Percentiles rank a stretch among this genome's conserved stretches.
These are phyloP conservation scores for Aphanomyces cochlioides DNA, from an alignment of 352 stramenopile genomes.

Conservation along the genomic window DNA sequence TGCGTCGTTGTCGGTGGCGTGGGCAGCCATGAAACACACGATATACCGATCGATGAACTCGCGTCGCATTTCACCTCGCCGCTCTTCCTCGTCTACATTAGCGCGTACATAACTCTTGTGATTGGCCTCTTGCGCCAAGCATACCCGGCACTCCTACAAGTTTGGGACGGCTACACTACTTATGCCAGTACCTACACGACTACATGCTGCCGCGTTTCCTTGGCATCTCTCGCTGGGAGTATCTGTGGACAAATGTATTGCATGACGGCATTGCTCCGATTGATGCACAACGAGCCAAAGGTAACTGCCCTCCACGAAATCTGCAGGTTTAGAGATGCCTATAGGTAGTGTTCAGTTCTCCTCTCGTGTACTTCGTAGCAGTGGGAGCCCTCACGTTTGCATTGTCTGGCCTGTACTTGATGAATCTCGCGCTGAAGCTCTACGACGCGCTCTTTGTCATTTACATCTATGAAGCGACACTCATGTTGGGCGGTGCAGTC, in stretches of 20 bases:
- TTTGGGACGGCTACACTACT: conserved; percentile 36
- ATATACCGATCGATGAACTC: conserved; percentile 60
- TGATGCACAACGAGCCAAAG: conserved; percentile 51
- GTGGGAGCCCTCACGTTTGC: conserved; percentile 55
- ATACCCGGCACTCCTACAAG: conserved; percentile 42
- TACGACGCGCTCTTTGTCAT: conserved; percentile 80
- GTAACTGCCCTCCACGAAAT: conserved; percentile 44
- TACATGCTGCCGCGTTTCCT: conserved; percentile 39
- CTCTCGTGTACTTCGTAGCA: conserved; percentile 70
- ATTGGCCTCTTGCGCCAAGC: conserved; percentile 55
- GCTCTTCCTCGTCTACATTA: conserved; percentile 62
- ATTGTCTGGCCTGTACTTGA: conserved; percentile 60
- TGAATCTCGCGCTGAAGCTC: conserved; percentile 75
- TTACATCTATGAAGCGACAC: conserved; percentile 78
- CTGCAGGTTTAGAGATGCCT: not conserved
- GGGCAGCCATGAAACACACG: conserved; percentile 57
- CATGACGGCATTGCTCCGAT: conserved; percentile 58
- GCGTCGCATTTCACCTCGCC: conserved; percentile 48
- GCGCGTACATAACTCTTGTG: conserved; percentile 40
- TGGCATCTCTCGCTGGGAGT: conserved; percentile 64
- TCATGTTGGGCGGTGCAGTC: conserved; percentile 68
- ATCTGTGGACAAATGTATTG: conserved; percentile 81
- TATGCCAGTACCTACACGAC: conserved; percentile 28
- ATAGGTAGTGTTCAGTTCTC: conserved; percentile 30
- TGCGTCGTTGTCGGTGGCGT: conserved; percentile 72